Conservation (phyloP, 805 yeast genomes). For the Torulaspora quercuum region DNA sequence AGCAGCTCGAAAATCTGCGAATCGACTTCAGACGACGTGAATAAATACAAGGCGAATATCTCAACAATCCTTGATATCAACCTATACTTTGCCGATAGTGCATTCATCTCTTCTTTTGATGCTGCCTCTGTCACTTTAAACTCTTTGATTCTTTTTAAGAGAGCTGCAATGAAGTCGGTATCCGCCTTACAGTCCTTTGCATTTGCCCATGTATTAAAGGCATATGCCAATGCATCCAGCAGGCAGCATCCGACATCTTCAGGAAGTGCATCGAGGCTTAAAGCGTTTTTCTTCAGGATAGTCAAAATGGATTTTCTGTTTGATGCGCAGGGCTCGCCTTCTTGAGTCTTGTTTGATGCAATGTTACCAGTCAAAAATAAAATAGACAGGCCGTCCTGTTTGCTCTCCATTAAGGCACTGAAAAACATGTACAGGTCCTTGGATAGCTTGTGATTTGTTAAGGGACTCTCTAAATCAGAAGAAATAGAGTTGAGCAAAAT, state of each 20-base stretch:
- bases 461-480: conserved; percentile 54
- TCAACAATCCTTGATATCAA: conserved; percentile 68
- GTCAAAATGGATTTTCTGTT: conserved; percentile 45
- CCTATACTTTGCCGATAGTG: conserved; percentile 52
- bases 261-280: conserved; percentile 53
- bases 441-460: conserved; percentile 52
- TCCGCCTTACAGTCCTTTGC: conserved; percentile 53
- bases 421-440: conserved; percentile 60
- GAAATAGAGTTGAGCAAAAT: conserved; percentile 58
- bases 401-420: conserved; percentile 63
- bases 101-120: conserved; percentile 28
- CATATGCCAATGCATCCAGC: conserved; percentile 67
- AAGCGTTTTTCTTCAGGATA: conserved; percentile 53
- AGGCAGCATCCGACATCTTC: conserved; percentile 62
- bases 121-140: conserved; percentile 26
- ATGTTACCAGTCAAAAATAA: conserved; percentile 52
- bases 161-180: conserved; percentile 33
- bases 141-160: conserved; percentile 39
- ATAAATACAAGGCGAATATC: conserved; percentile 67
- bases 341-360: conserved; percentile 39
- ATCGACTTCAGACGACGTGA: conserved; percentile 46
- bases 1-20: conserved; percentile 46
- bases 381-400: conserved; percentile 75
- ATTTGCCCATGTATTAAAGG: conserved; percentile 75
- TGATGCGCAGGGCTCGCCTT: conserved; percentile 13